Conservation (phyloP, 1,284 basidiomycete genomes). For the Earliella scabrosa region DNA sequence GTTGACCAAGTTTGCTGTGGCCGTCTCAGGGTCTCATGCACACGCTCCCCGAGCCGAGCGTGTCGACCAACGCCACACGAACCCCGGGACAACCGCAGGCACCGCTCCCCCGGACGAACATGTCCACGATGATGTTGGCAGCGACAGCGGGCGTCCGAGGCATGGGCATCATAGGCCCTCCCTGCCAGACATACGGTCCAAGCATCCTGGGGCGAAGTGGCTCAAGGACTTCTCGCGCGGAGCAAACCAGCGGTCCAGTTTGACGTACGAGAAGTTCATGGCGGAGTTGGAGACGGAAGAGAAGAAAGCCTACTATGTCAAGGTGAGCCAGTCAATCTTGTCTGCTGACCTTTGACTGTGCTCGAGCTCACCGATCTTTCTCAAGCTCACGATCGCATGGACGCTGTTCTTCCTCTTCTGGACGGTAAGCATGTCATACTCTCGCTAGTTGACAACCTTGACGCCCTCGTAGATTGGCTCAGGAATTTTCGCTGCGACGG, state of each 20-base stretch:
- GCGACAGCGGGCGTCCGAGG: background rate
- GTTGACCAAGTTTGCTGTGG: conserved; percentile 50
- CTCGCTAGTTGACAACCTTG: too few species aligned
- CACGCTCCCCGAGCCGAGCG: conserved; percentile 18
- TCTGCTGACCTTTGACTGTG: background rate
- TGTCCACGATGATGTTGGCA: background rate
- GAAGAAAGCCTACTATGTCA: conserved; percentile 49
- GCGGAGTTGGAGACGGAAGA: conserved; percentile 41
- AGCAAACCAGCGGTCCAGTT: conserved; percentile 12
- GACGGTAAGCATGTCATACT: conserved; percentile 42
- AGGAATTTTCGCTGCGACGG: conserved; percentile 56
- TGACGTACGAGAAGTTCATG: conserved; percentile 30
- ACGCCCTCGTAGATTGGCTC: conserved; percentile 62
- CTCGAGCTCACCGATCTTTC: too few species aligned
- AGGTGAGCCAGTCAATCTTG: conserved; percentile 40
- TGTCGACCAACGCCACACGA: too few species aligned
- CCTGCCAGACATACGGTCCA: conserved; percentile 7
- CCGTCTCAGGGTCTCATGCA: conserved; percentile 35
- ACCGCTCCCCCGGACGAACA: too few species aligned
- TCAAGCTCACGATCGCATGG: conserved; percentile 50
- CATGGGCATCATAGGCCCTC: background rate
- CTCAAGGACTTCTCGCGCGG: conserved; percentile 26
- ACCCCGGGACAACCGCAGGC: too few species aligned
- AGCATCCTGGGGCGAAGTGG: conserved; percentile 26
- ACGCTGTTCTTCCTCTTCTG: conserved; percentile 60